phyloP scores from a whole-genome alignment of 495 filamentous ascomycete genomes.

The Cercophora newfieldiana region DNA sequence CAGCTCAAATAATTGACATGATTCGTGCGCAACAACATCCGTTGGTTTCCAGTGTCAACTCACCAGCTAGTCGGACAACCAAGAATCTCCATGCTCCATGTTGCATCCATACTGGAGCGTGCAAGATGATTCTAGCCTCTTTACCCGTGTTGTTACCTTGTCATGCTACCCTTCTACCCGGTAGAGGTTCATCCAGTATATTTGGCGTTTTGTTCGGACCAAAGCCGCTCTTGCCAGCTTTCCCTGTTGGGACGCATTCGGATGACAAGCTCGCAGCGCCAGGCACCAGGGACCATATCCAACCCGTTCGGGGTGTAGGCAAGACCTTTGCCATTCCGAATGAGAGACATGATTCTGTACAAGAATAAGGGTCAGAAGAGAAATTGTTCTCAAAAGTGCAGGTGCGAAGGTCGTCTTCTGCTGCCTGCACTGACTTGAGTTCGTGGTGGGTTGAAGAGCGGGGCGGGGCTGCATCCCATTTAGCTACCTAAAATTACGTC shows the following conservation, averaged over 20 bases:
- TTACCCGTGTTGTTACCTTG: neutral
- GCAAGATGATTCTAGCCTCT: neutral
- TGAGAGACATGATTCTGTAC: too few species aligned
- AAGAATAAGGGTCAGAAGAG: too few species aligned
- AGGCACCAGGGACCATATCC: too few species aligned
- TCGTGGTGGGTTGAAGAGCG: neutral
- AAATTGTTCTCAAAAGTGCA: too few species aligned
- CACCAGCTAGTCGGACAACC: neutral
- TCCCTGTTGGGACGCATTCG: too few species aligned
- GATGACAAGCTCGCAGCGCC: too few species aligned
- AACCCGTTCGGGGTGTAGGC: too few species aligned
- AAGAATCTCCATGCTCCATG: neutral
- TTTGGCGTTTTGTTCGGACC: neutral
- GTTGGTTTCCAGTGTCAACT: neutral
- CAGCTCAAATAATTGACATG: neutral
- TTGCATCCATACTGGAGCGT: neutral
- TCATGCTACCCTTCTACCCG: neutral
- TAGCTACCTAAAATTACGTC: neutral
- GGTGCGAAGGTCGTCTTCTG: too few species aligned
- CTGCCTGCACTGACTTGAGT: neutral
- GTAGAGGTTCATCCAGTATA: neutral
- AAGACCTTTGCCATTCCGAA: too few species aligned
- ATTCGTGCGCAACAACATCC: neutral
- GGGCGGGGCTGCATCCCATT: neutral
- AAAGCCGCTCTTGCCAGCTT: too few species aligned